Evolutionary conservation across 129 eudicot species (phyloP).

Genomic region (Flaveria sonorensis): DNA sequence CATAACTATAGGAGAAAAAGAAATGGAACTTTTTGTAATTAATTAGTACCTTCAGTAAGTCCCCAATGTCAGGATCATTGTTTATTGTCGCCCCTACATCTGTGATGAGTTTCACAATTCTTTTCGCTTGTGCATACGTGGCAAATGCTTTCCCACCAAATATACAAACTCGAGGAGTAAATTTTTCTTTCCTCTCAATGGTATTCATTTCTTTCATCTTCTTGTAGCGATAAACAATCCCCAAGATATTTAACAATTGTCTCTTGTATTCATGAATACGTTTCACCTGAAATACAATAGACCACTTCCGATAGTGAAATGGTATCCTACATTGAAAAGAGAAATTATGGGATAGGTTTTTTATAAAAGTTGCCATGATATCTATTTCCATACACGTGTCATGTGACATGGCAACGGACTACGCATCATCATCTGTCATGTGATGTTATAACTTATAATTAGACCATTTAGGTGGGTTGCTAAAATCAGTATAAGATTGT

Average conservation of each 20-base stretch:
- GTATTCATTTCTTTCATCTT: constrained; percentile 84
- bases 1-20: neutral
- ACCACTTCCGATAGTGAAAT: neutral
- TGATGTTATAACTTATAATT: neutral
- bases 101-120: constrained; percentile 88
- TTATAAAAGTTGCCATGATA: neutral
- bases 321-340: constrained; percentile 4
- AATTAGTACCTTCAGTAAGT: constrained; percentile 70
- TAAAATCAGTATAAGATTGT: neutral
- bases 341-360: neutral
- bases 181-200: constrained; percentile 63
- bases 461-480: neutral
- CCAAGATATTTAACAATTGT: constrained; percentile 81
- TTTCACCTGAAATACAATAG: constrained; percentile 57
- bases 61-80: constrained; percentile 91
- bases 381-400: neutral
- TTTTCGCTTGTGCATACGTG: constrained; percentile 95
- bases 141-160: constrained; percentile 99
- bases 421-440: neutral
- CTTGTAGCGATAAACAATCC: constrained; percentile 87
- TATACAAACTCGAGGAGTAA: constrained; percentile 86
- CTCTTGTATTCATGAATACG: constrained; percentile 97
- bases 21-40: neutral
- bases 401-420: neutral
- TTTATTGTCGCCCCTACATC: constrained; percentile 86